Base-by-base conservation (phyloP, 345 rosid species). In the Punica granatum region DNA sequence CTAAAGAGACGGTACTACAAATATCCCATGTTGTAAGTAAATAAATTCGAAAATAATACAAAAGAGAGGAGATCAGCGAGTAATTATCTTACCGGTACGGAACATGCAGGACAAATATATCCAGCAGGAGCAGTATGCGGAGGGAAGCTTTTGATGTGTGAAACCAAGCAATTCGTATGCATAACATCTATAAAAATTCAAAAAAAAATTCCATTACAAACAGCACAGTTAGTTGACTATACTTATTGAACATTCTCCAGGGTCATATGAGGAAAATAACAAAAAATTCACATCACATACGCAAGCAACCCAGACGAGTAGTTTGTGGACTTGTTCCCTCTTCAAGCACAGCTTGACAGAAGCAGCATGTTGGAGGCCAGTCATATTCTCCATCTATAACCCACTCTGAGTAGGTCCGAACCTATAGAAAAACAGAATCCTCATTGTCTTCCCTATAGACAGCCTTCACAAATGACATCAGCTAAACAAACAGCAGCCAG, bases 311-410 rank as follows among this genome's bases (percentile, higher is more conserved):
- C 88, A 95, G 69, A 67, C 99, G 91, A 65, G 93, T 95, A 75
- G 89, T 93, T 79, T 82, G 87, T 31, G 81, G 78, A 69, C 78
- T 85, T 59, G 66, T 68, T 63, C 81, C 92, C 76, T 92, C 98
- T 41, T 85, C 92, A 68, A 95, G 86, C 18, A 74, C 73, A 69
- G 73, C 79, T 76, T 81, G 93, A 80, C 99, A 95, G 10, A 80
- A 83, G 75, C 97, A 88, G 79, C 98, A 93, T 74, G 82, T 87
- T 16, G 84, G 80, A 71, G 97, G 97, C 92, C 96, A 91, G 60
- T 95, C 98, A 78, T 95, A 92, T 74, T 88, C 99, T 69, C 92
- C 99, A 76, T 95, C 99, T 80, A 90, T 95, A 70, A 95, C 99
- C 98, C 99, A 95, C 64, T 95, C 99, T 15, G 99, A 95, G 85